phyloP scores from a whole-genome alignment of 2,329 filamentous ascomycete species.

The Furcasterigmium sp. region DNA sequence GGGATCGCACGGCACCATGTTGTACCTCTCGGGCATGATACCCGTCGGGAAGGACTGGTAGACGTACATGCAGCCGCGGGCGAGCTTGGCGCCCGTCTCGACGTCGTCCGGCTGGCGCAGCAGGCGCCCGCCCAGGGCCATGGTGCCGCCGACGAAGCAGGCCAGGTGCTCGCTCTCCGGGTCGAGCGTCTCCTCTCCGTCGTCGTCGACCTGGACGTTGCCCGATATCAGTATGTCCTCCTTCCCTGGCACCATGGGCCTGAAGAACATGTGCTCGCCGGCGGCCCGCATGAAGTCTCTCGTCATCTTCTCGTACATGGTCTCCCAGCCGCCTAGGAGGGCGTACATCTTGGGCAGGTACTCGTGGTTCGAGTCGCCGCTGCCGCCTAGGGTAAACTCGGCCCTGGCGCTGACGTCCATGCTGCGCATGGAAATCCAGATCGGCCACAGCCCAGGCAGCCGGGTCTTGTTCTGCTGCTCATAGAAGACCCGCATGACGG shows the following conservation, averaged over 20 bases:
- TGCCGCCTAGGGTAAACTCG: constrained; percentile 50
- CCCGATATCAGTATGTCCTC: constrained; percentile 65
- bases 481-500: constrained; percentile 76
- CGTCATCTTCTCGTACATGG: constrained; percentile 71
- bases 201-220: constrained; percentile 42
- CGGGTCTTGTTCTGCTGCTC: constrained; percentile 66
- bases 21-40: constrained; percentile 58
- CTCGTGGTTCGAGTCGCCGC: constrained; percentile 58
- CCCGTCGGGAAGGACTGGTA: constrained; percentile 55
- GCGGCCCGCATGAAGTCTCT: constrained; percentile 61
- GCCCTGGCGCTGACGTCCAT: constrained; percentile 28
- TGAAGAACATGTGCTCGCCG: constrained; percentile 69
- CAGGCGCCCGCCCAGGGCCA: constrained; percentile 58
- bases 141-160: constrained; percentile 68
- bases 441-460: constrained; percentile 76
- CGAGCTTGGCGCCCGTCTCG: constrained; percentile 57
- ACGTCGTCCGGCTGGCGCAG: constrained; percentile 55
- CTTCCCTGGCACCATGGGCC: constrained; percentile 63
- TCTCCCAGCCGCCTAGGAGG: constrained; percentile 61
- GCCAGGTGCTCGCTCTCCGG: constrained; percentile 61
- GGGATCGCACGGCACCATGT: constrained; percentile 40
- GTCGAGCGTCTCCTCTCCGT: constrained; percentile 33
- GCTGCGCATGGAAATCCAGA: constrained; percentile 30
- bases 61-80: constrained; percentile 66
- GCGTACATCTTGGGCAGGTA: constrained; percentile 59